phyloP scores from a whole-genome alignment of 2,329 filamentous ascomycete genomes.

The Pseudomassariella vexata region DNA sequence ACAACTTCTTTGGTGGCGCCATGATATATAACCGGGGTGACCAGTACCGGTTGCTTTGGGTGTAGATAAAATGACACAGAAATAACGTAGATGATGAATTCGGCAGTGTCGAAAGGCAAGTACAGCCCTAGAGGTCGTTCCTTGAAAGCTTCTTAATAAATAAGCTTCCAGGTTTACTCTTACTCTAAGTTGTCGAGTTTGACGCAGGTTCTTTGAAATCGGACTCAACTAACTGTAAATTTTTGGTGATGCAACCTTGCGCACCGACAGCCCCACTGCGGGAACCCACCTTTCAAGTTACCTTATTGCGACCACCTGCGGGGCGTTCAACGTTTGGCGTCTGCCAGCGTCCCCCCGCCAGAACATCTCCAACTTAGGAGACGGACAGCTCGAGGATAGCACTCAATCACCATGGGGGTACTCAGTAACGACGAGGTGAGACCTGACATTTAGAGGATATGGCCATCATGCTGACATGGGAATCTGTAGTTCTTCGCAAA shows the following conservation, averaged over 20 bases:
- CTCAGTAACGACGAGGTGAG: slow-evolving; percentile 57
- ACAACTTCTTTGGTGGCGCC: slow-evolving; percentile 25
- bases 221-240: too few species aligned
- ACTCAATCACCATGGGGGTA: slow-evolving; percentile 33
- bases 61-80: not conserved
- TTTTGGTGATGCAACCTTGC: too few species aligned
- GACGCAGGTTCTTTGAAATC: too few species aligned
- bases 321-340: slow-evolving; percentile 1
- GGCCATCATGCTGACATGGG: slow-evolving; percentile 2
- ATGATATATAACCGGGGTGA: slow-evolving; percentile 17
- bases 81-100: too few species aligned
- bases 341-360: not conserved
- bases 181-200: too few species aligned
- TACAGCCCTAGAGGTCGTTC: too few species aligned
- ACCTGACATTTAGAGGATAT: slow-evolving; percentile 1
- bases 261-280: slow-evolving; percentile 10
- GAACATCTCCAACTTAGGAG: not conserved
- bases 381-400: not conserved
- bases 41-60: not conserved
- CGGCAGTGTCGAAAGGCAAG: too few species aligned
- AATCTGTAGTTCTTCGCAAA: slow-evolving; percentile 63
- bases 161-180: too few species aligned
- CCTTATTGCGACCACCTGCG: slow-evolving; percentile 4
- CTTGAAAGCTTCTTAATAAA: too few species aligned
- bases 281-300: slow-evolving; percentile 9